Evolutionary conservation across 805 yeast genomes (phyloP).

Genomic region (Saturnispora sekii): DNA sequence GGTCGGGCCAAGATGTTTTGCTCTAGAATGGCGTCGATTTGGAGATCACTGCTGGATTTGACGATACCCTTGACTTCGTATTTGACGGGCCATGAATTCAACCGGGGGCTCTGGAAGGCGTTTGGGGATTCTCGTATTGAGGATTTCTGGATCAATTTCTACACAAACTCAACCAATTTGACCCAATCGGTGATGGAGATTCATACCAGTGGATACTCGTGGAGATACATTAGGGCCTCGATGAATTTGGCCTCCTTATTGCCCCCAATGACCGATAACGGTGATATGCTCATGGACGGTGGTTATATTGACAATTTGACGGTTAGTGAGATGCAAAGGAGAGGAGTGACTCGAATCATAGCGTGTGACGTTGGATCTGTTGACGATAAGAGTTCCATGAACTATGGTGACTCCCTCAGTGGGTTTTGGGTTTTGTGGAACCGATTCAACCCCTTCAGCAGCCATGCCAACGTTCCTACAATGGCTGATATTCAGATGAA

Average conservation of each 20-base stretch:
- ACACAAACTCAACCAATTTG: slow-evolving; percentile 86
- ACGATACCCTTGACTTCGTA: slow-evolving; percentile 93
- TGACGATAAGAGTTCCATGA: slow-evolving; percentile 84
- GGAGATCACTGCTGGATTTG: slow-evolving; percentile 78
- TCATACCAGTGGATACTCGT: slow-evolving; percentile 84
- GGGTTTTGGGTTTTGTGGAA: slow-evolving; percentile 88
- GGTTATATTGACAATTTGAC: slow-evolving; percentile 94
- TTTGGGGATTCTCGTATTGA: slow-evolving; percentile 90
- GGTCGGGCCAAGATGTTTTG: slow-evolving; percentile 85
- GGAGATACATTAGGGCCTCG: slow-evolving; percentile 93
- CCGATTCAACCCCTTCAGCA: slow-evolving; percentile 83
- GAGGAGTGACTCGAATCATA: slow-evolving; percentile 78
- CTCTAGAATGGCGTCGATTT: slow-evolving; percentile 67
- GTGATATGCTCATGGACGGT: slow-evolving; percentile 90
- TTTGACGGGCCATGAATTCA: slow-evolving; percentile 95
- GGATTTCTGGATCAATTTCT: slow-evolving; percentile 89
- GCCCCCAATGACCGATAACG: slow-evolving; percentile 83
- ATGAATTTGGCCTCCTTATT: slow-evolving; percentile 92
- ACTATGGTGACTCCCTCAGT: slow-evolving; percentile 84
- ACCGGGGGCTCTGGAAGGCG: slow-evolving; percentile 94
- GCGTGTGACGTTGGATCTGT: slow-evolving; percentile 96
- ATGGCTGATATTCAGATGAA: slow-evolving; percentile 93
- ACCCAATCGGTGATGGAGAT: slow-evolving; percentile 94
- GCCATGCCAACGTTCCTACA: slow-evolving; percentile 80
- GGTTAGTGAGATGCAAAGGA: slow-evolving; percentile 80